These are phyloP conservation scores for Ogataea chonburiensis DNA, from an alignment of 805 yeast genomes.

Conservation along the genomic window DNA sequence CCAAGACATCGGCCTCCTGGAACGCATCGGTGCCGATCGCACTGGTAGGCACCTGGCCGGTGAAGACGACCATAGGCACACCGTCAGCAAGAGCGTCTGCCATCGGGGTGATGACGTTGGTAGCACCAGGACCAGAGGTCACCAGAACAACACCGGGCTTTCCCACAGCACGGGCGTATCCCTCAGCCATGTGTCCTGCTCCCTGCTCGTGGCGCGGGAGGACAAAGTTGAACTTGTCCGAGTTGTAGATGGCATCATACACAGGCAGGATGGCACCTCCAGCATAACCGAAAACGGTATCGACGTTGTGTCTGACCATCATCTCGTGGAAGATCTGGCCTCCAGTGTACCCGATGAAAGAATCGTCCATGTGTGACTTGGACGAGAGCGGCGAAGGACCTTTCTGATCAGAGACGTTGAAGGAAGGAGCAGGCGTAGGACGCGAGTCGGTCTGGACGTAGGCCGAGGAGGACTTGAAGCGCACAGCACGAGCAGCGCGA, in stretches of 20 bases:
- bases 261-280: constrained; percentile 99
- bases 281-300: constrained; percentile 95
- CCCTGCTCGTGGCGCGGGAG: constrained; percentile 98
- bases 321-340: constrained; percentile 98
- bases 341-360: constrained; percentile 94
- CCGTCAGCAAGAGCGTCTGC: constrained; percentile 98
- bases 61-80: constrained; percentile 92
- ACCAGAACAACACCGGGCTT: constrained; percentile 97
- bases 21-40: constrained; percentile 98
- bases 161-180: constrained; percentile 92
- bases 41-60: constrained; percentile 95
- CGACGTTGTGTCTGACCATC: constrained; percentile 96
- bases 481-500: constrained; percentile 12
- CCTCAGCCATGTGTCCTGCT: constrained; percentile 99
- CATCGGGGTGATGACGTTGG: constrained; percentile 97
- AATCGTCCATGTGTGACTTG: constrained; percentile 59
- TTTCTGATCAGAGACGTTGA: constrained; percentile 36
- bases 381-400: constrained; percentile 21
- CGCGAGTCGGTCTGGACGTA: constrained; percentile 23
- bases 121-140: constrained; percentile 99
- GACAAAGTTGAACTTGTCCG: constrained; percentile 83
- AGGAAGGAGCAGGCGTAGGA: constrained; percentile 49
- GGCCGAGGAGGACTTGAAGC: constrained; percentile 24
- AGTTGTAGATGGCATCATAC: constrained; percentile 93
- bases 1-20: constrained; percentile 98